A percentile compares a stretch with the other conserved stretches of the same genome.
phyloP scores from a whole-genome alignment of 2,329 filamentous ascomycete genomes.

The Aspergillus glaucus region DNA sequence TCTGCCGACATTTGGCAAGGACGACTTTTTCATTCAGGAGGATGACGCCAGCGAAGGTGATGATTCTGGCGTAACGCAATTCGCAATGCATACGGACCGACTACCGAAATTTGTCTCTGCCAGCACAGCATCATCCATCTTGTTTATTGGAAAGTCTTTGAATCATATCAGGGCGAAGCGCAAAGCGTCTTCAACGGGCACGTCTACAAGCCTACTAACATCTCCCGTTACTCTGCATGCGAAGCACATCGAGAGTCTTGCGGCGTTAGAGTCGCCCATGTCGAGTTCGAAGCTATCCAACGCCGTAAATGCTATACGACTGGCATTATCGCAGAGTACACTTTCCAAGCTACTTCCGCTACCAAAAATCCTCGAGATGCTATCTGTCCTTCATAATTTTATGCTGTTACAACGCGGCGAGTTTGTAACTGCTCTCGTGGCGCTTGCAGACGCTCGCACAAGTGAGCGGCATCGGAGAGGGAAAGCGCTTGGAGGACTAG shows the following conservation, averaged over 20 bases:
- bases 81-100: slow-evolving; percentile 52
- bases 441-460: slow-evolving; percentile 75
- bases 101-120: slow-evolving; percentile 74
- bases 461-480: slow-evolving; percentile 63
- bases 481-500: slow-evolving; percentile 48
- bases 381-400: slow-evolving; percentile 76
- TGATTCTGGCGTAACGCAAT: slow-evolving; percentile 47
- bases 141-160: slow-evolving; percentile 85
- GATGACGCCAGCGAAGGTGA: slow-evolving; percentile 34
- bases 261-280: slow-evolving; percentile 66
- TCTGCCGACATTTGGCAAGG: slow-evolving; percentile 66
- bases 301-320: slow-evolving; percentile 67
- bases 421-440: slow-evolving; percentile 80
- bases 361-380: slow-evolving; percentile 66
- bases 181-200: slow-evolving; percentile 26
- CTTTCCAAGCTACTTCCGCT: slow-evolving; percentile 76
- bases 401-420: slow-evolving; percentile 83
- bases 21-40: slow-evolving; percentile 78
- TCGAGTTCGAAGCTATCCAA: slow-evolving; percentile 62
- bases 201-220: slow-evolving; percentile 36
- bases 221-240: slow-evolving; percentile 54
- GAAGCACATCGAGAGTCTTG: slow-evolving; percentile 52
- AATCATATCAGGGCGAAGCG: slow-evolving; percentile 65
- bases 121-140: slow-evolving; percentile 70
- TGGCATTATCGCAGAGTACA: slow-evolving; percentile 75